Evolutionary conservation across 257 asterid species (phyloP), one percentile per base, ranked within the genome.

Genomic region (Primulina eburnea): DNA sequence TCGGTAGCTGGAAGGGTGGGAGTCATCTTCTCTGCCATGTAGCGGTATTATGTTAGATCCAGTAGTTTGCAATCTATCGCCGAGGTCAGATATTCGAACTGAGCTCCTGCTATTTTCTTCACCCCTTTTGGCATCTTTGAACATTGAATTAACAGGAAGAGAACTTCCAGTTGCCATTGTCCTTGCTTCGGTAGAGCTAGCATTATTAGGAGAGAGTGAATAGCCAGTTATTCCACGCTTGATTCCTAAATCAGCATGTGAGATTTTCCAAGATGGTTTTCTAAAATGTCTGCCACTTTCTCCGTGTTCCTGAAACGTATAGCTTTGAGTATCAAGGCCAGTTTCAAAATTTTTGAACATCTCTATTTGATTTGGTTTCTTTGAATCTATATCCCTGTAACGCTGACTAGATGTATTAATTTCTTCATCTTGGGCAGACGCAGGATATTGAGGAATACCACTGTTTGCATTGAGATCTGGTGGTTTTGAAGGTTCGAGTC

Each of bases 401-500:
- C 0, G 5, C 52, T 10, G 52, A 11, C 17, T 40, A 40, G 52
- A 40, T 40, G 52, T 40, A 40, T 40, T 2, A 66, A 32, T 40
- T 37, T 37, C 65, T 26, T 75, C 83, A 76, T 82, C 81, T 75
- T 75, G 78, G 60, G 56, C 74, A 60, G 62, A 24, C 33, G 12
- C 63, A 40, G 77, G 60, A 74, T 71, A 84, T 64, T 75, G 84
- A 75, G 80, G 55, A 70, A 71, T 72, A 61, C 69, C 75, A 57
- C 80, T 82, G 35, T 40, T 64, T 43, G 68, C 62, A 72, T 85
- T 80, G 78, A 18, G 84, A 81, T 86, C 97, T 4, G 97, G 97
- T 30, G 99, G 97, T 80, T 94, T 94, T 72, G 97, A 91, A n/a
- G 99, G 99, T 85, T 89, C 90, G 58, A 94, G 96, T 71, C 99